A percentile compares a stretch with the other conserved stretches of the same genome.
These are phyloP conservation scores for Alternaria postmessia DNA, from an alignment of 2,329 filamentous ascomycete species.

Conservation along the genomic window DNA sequence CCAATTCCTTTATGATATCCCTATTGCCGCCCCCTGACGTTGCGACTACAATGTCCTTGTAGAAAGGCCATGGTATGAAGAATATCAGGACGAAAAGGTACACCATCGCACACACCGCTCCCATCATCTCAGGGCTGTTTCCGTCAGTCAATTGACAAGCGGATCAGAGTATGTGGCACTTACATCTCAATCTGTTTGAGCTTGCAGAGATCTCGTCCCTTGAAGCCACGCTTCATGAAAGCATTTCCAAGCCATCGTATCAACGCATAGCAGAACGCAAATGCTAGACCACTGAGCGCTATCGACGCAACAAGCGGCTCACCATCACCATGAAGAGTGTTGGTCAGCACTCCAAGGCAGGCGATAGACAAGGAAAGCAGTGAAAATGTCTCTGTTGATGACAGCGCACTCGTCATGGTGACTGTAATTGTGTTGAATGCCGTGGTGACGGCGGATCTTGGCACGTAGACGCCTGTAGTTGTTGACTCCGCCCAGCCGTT, in stretches of 20 bases:
- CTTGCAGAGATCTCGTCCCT: constrained; percentile 89
- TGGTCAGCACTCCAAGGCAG: constrained; percentile 76
- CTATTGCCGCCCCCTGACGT: constrained; percentile 93
- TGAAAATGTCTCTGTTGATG: constrained; percentile 63
- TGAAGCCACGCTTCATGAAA: constrained; percentile 87
- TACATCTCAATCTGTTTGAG: constrained; percentile 76
- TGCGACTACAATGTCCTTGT: constrained; percentile 95
- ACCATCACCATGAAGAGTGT: constrained; percentile 83
- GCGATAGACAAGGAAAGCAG: constrained; percentile 71
- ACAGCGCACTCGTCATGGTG: constrained; percentile 54
- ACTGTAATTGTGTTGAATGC: constrained; percentile 8
- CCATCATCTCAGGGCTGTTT: constrained; percentile 88
- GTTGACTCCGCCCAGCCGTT: constrained; percentile 13
- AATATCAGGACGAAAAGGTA: constrained; percentile 88
- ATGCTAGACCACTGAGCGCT: constrained; percentile 85
- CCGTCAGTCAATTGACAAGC: constrained; percentile 24
- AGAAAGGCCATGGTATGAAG: constrained; percentile 97
- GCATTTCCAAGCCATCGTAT: constrained; percentile 92
- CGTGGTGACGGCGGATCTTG: constrained; percentile 22
- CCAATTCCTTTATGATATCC: constrained; percentile 78
- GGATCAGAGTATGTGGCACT: constrained; percentile 36
- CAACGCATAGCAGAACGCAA: constrained; percentile 81
- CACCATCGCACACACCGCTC: constrained; percentile 88
- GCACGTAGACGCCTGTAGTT: constrained; percentile 17
- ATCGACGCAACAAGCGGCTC: constrained; percentile 89